Base-by-base conservation (phyloP, 352 stramenopile genomes). In the Pythium vanterpoolii region DNA sequence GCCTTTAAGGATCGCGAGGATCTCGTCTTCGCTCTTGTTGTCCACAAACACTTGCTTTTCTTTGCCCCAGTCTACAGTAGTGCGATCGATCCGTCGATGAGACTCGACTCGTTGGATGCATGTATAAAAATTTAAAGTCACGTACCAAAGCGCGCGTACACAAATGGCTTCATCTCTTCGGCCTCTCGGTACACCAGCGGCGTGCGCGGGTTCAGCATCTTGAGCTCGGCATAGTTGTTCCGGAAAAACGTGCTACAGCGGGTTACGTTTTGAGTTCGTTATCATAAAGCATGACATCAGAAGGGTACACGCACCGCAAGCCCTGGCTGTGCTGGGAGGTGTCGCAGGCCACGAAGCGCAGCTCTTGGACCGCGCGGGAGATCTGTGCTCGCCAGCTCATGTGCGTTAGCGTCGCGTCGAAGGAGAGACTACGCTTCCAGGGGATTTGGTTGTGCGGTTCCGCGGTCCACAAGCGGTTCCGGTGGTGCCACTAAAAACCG, bases 371-470 rank as follows among this genome's bases (percentile, higher is more conserved):
- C 69, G 77, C 74, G 63, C 86, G 83, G 59, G 86, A 95, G 68
- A 95, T 93, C 76, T 95, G 86, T 38, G 83, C 86, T 64, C 86
- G 86, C 86, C 86, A 95, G 61, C 86, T 95, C 86, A 95, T 95
- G 60, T 40, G 40, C 13, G 9, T 28, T 46, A 46, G 14, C 14
- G 4, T 46, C 7, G 40, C n/a, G 40, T 24, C n/a, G 21, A 19
- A 26, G n/a, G 27, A 19, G 31, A n/a, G 49, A 44, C 58, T 52
- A 33, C n/a, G n/a, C 42, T 52, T 42, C 16, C 31, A 38, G 26
- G 33, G 30, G 47, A 30, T 50, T 23, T 11, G 27, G 28, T 36
- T 53, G 46, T 42, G 46, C 33, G 52, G 52, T 45, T 62, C 49
- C 46, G 23, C 50, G 45, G 52, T 56, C 45, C 45, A 40, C 27